These are phyloP conservation scores for Malassezia arunalokei DNA, from an alignment of 1,284 basidiomycete species.

Conservation along the genomic window DNA sequence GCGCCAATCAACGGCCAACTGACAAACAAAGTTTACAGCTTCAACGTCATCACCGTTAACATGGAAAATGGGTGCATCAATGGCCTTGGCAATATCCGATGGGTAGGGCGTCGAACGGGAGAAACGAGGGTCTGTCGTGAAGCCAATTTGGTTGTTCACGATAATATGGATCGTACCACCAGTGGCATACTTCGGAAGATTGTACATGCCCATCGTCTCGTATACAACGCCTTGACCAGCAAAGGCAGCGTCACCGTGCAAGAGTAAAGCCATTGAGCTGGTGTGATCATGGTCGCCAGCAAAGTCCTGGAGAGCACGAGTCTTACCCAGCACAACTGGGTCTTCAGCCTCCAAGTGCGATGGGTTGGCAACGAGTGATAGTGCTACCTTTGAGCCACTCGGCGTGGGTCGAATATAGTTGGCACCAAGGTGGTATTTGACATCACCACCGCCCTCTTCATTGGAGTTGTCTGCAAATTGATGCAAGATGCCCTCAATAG, in stretches of 20 bases:
- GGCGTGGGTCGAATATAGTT: conserved; percentile 98
- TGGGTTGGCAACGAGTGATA: conserved; percentile 96
- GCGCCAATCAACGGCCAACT: conserved; percentile 93
- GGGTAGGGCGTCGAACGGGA: conserved; percentile 94
- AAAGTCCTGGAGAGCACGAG: conserved; percentile 87
- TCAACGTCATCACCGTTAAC: conserved; percentile 98
- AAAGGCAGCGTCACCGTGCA: conserved; percentile 97
- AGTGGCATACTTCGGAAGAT: conserved; percentile 85
- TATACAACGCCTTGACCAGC: conserved; percentile 97
- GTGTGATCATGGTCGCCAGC: conserved; percentile 62
- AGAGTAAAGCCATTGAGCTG: conserved; percentile 66
- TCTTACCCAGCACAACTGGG: conserved; percentile 94
- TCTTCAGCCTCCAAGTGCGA: conserved; percentile 96
- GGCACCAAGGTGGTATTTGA: conserved; percentile 96
- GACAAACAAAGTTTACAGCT: conserved; percentile 86
- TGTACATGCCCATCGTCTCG: conserved; percentile 98
- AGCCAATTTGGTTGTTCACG: conserved; percentile 99
- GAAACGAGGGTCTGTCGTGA: conserved; percentile 97
- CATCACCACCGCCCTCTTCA: conserved; percentile 68
- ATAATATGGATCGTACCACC: conserved; percentile 97
- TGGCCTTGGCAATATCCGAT: conserved; percentile 97
- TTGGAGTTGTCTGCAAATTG: conserved; percentile 63
- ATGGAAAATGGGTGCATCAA: conserved; percentile 98
- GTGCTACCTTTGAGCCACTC: conserved; percentile 89
- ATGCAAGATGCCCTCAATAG: conserved; percentile 93